Base-by-base conservation (phyloP, 179 eudicot genomes). In the Pouteria campechiana region DNA sequence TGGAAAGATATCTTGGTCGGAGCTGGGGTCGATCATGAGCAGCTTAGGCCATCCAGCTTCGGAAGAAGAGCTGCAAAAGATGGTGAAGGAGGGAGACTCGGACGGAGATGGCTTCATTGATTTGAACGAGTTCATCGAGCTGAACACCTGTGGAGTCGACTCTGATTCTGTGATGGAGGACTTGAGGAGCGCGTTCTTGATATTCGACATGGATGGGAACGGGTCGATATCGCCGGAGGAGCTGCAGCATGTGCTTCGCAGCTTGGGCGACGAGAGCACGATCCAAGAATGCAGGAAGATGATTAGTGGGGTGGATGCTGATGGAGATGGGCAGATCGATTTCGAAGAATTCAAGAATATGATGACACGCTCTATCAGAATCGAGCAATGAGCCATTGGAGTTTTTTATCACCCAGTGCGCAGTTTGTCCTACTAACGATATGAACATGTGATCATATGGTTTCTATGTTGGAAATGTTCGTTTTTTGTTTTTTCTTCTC, bases 311-410 rank as follows among this genome's bases (percentile, higher is more conserved):
- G 93, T 78, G 7, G 93, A 82, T 54, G 39, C 31, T 6, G 87
- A 82, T 35, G 83, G 87, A 3, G 78, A 78, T 49, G 93, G 93
- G 3, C 59, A 57, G 0, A 78, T 82, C 27, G 52, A 68, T 47
- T 82, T 82, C 16, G 93, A 82, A 5, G 87, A 82, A 50, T 82
- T 82, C 24, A 78, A 71, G 61, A 58, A 60, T 3, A 81, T 81
- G 93, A 82, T 82, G 87, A 45, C 35, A 6, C 28, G 6, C 44
- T 4, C 32, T 22, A 25, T 13, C 17, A 23, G 11, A 2, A 17
- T 44, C 28, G 34, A 44, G 16, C 11, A 20, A 25, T n/a, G n/a
- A n/a, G n/a, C n/a, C n/a, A n/a, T n/a, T n/a, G n/a, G n/a, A n/a
- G n/a, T n/a, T n/a, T n/a, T n/a, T n/a, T n/a, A n/a, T n/a, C n/a